Evolutionary conservation across 306 rosid species (phyloP).

Genomic region (Pyrus communis): DNA sequence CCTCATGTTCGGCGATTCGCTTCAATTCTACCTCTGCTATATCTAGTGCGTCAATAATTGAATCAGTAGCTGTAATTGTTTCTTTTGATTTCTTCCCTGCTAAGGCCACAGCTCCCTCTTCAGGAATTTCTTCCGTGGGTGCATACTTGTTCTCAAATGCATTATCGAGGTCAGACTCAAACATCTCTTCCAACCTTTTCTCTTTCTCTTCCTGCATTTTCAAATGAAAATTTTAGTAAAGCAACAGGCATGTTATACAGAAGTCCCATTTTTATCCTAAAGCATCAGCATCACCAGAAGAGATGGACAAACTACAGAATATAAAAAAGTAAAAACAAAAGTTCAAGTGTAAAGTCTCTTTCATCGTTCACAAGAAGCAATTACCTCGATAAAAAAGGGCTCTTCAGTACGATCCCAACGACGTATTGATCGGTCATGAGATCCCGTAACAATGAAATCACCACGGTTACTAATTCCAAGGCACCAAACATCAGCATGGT

Average conservation of each 20-base stretch:
- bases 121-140: conserved; percentile 77
- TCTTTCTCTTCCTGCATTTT: conserved; percentile 93
- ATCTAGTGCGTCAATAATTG: conserved; percentile 77
- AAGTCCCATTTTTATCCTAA: background rate
- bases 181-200: conserved; percentile 78
- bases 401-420: conserved; percentile 99
- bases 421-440: conserved; percentile 89
- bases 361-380: conserved; percentile 7
- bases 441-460: conserved; percentile 85
- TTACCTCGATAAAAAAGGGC: conserved; percentile 92
- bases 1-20: conserved; percentile 68
- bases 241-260: background rate
- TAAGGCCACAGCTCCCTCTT: conserved; percentile 86
- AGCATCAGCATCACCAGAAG: background rate
- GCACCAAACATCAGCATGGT: conserved; percentile 90
- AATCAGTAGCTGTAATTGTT: conserved; percentile 82
- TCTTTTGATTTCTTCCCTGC: conserved; percentile 87
- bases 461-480: conserved; percentile 86
- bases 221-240: conserved; percentile 1
- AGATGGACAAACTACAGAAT: background rate
- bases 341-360: background rate
- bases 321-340: background rate
- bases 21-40: conserved; percentile 61
- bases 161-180: conserved; percentile 70
- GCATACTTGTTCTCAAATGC: conserved; percentile 55